phyloP scores from a whole-genome alignment of 441 rosid species.

The Arabidopsis hybrid region DNA sequence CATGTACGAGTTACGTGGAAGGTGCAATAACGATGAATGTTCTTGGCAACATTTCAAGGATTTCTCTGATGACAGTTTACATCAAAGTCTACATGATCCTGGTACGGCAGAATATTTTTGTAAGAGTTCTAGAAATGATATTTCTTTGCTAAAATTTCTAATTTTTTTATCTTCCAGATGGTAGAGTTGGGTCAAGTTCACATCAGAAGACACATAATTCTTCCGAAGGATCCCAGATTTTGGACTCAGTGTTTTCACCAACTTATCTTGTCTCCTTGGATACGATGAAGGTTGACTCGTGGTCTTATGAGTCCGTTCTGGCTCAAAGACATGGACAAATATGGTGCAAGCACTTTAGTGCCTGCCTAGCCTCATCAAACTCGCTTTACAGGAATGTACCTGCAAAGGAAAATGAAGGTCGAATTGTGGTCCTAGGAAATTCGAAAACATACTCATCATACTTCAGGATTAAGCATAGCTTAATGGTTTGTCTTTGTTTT shows the following conservation, averaged over 20 bases:
- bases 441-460: conserved; percentile 68
- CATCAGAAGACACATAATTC: conserved; percentile 45
- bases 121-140: conserved; percentile 27
- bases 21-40: conserved; percentile 93
- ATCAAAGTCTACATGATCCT: conserved; percentile 48
- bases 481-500: conserved; percentile 72
- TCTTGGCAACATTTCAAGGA: conserved; percentile 93
- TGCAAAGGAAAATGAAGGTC: conserved; percentile 70
- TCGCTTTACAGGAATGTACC: conserved; percentile 57
- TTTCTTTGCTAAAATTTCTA: conserved; percentile 34
- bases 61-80: conserved; percentile 48
- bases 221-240: conserved; percentile 46
- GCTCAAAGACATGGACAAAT: conserved; percentile 58
- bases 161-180: conserved; percentile 57
- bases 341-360: conserved; percentile 81
- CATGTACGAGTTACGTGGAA: conserved; percentile 95
- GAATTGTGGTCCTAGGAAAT: conserved; percentile 69
- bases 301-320: conserved; percentile 55
- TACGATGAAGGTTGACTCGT: conserved; percentile 65
- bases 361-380: conserved; percentile 70
- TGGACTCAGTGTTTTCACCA: conserved; percentile 54
- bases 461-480: conserved; percentile 67
- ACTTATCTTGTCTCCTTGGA: conserved; percentile 85
- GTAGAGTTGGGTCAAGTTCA: conserved; percentile 49
- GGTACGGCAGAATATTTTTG: conserved; percentile 48